Percentiles rank a stretch among this genome's conserved stretches.
These are phyloP conservation scores for Stachybotrys chartarum DNA, from an alignment of 2,329 filamentous ascomycete genomes.

Conservation along the genomic window DNA sequence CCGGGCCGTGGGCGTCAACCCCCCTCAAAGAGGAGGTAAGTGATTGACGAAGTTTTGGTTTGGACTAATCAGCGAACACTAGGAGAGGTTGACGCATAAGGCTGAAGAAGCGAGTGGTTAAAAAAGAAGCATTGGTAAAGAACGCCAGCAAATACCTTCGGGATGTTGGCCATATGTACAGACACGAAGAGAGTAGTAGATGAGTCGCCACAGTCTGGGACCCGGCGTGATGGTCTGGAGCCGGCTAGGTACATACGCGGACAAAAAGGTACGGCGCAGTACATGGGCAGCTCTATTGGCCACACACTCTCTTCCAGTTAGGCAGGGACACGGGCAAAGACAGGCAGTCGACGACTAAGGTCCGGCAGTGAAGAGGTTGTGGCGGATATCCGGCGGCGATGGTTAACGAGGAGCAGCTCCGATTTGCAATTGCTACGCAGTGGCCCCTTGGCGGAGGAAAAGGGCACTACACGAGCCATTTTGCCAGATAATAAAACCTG, in stretches of 20 bases:
- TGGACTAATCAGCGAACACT: not conserved
- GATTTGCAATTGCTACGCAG: conserved; percentile 2
- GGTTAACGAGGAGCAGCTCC: not conserved
- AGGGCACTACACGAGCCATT: conserved; percentile 15
- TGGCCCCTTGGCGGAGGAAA: not conserved
- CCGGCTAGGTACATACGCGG: not conserved
- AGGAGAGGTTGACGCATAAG: not conserved
- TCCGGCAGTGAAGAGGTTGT: not conserved
- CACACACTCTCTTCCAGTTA: not conserved
- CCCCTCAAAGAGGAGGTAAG: not conserved
- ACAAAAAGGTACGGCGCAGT: not conserved
- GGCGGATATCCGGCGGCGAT: not conserved
- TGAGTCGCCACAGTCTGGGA: not conserved
- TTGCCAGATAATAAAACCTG: conserved; percentile 17
- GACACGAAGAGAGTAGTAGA: not conserved
- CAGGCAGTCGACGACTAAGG: not conserved
- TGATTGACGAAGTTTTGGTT: not conserved
- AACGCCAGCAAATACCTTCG: not conserved
- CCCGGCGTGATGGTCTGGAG: not conserved
- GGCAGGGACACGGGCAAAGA: not conserved
- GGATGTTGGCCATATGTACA: not conserved
- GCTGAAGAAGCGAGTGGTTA: not conserved
- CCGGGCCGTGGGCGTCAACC: not conserved
- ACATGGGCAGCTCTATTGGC: not conserved
- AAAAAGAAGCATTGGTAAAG: not conserved